Evolutionary conservation across 2,329 filamentous ascomycete genomes (phyloP).

Genomic region (Mycosphaerella sp.): DNA sequence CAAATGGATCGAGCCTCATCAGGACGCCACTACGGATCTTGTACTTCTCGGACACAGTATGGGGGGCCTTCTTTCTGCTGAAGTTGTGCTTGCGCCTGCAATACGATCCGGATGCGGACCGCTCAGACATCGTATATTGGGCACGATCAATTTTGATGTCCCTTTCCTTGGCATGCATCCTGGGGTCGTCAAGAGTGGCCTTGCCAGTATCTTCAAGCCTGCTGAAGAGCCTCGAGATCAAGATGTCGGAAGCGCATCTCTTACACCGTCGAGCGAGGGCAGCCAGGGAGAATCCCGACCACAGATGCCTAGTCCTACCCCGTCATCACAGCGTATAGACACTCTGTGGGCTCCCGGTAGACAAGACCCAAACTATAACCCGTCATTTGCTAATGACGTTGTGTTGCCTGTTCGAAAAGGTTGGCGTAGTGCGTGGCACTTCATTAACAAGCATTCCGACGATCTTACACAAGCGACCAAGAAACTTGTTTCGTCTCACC

Average conservation of each 20-base stretch:
- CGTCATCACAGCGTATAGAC: slow-evolving; percentile 17
- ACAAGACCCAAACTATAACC: slow-evolving; percentile 63
- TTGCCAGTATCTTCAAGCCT: slow-evolving; percentile 67
- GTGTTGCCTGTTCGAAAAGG: slow-evolving; percentile 63
- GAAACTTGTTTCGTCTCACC: slow-evolving; percentile 68
- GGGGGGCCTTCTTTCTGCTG: slow-evolving; percentile 76
- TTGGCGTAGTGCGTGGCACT: slow-evolving; percentile 63
- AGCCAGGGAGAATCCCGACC: neutral
- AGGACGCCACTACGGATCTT: slow-evolving; percentile 67
- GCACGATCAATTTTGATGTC: slow-evolving; percentile 75
- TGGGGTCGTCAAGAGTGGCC: slow-evolving; percentile 74
- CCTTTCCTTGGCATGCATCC: slow-evolving; percentile 86
- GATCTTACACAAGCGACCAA: slow-evolving; percentile 64
- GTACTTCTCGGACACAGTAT: slow-evolving; percentile 84
- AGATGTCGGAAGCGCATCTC: neutral
- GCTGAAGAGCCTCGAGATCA: slow-evolving; percentile 35
- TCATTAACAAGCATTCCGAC: slow-evolving; percentile 74
- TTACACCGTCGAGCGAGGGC: neutral
- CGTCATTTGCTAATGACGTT: slow-evolving; percentile 68
- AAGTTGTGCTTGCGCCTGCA: slow-evolving; percentile 60
- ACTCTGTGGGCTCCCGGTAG: slow-evolving; percentile 26
- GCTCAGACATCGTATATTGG: slow-evolving; percentile 70
- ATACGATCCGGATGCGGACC: slow-evolving; percentile 31
- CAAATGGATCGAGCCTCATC: slow-evolving; percentile 71
- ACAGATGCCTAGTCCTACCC: slow-evolving; percentile 1